Base-by-base conservation (phyloP, 148 eudicot species). In the Chenopodium formosanum region DNA sequence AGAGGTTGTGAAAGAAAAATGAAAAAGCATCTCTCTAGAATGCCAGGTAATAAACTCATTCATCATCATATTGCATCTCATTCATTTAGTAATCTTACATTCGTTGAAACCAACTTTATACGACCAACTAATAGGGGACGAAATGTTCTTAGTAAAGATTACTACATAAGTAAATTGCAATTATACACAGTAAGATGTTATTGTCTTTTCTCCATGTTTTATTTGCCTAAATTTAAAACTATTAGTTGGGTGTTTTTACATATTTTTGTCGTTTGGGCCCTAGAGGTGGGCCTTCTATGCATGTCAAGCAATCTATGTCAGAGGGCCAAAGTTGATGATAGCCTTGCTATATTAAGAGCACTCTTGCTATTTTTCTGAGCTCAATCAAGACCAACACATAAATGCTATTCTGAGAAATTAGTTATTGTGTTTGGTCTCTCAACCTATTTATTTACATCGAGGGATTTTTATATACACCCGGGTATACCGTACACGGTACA, bases 1-100 rank as follows among this genome's bases (percentile, higher is more conserved):
- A 92, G 87, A 81, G 96, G 98, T 11, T 94, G 98, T 80, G 98
- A 89, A 58, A 88, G 89, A 73, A 94, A 94, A 84, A 84, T 94
- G 88, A 91, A 88, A 75, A 94, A 94, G 78, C 89, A 94, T 79
- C 85, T 94, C 78, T 92, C 96, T 32, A 88, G 88, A 89, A 92
- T 94, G 98, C 79, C 90, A 88, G 98, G 98, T 94, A 82, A 6
- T 94, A 82, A 6, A 27, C 66, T 25, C 44, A 16, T 62, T 14
- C 68, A 1, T 25, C 34, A 29, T 40, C 22, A 25, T n/a, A 20
- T 12, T n/a, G 27, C 27, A 65, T n/a, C 31, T 23, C 69, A 25
- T n/a, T 52, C 1, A 52, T 1, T 52, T 34, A 34, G 37, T 34
- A 34, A 3, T 34, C 4, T 0, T 34, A 34, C 4, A 34, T 34